These are phyloP conservation scores for Sphaerulina populicola DNA, from an alignment of 2,329 filamentous ascomycete species.

Conservation along the genomic window DNA sequence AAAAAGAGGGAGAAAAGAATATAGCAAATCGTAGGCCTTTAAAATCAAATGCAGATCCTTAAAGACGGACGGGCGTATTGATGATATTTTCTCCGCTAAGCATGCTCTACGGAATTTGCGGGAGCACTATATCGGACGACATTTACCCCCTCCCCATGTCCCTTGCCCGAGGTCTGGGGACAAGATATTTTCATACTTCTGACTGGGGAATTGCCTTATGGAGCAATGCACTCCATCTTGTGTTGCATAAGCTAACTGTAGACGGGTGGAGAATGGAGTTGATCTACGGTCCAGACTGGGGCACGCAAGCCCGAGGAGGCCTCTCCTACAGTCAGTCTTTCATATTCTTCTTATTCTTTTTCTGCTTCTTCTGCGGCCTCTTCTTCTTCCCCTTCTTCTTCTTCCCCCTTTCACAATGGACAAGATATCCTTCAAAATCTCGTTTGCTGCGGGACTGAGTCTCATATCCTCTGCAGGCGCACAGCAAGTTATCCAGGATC, in stretches of 20 bases:
- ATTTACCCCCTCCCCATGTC: too few relatives aligned
- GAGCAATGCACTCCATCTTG: not conserved
- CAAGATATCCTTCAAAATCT: not conserved
- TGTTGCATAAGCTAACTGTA: not conserved
- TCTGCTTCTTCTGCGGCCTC: too few relatives aligned
- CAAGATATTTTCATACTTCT: too few relatives aligned
- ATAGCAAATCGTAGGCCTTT: too few relatives aligned
- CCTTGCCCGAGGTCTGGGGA: too few relatives aligned
- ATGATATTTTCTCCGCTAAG: too few relatives aligned
- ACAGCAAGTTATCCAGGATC: slow-evolving; percentile 11
- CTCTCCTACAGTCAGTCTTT: slow-evolving; percentile 1
- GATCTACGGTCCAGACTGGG: not conserved
- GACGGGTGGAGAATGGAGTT: not conserved
- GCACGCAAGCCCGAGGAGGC: slow-evolving; percentile 2
- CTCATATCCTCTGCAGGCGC: slow-evolving; percentile 12
- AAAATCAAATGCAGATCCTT: too few relatives aligned
- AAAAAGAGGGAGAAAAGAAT: too few relatives aligned
- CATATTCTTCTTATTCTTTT: not conserved
- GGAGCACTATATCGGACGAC: too few relatives aligned
- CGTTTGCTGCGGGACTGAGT: not conserved
- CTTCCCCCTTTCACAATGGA: not conserved
- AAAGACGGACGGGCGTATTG: too few relatives aligned
- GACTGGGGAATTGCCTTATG: not conserved
- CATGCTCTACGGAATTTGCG: too few relatives aligned
- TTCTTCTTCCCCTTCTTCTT: not conserved